Percentiles rank a stretch among this genome's conserved stretches.
These are phyloP conservation scores for Pinus tabuliformis DNA, from an alignment of 75 land plant genomes.

Conservation along the genomic window DNA sequence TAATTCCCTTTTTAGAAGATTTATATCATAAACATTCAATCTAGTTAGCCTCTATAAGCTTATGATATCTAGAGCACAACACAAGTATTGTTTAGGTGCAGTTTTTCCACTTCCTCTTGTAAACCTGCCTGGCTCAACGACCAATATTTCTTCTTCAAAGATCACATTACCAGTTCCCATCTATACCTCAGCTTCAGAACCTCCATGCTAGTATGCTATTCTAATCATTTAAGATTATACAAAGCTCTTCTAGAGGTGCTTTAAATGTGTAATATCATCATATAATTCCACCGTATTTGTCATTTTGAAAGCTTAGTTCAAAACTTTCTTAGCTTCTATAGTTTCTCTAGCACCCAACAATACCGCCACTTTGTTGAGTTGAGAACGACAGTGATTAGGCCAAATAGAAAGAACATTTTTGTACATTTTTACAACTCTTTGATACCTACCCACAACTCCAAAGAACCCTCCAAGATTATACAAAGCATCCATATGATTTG, in stretches of 20 bases:
- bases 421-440: not conserved
- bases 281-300: constrained; percentile 83
- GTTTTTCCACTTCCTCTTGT: constrained; percentile 63
- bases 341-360: constrained; percentile 88
- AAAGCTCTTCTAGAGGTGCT: too few relatives aligned
- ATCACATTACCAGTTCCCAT: constrained; percentile 16
- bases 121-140: constrained; percentile 57
- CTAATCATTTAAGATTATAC: constrained; percentile 1
- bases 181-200: constrained; percentile 3
- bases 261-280: constrained; percentile 62
- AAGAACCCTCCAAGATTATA: too few relatives aligned
- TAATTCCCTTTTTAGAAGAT: constrained; percentile 53
- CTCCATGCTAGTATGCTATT: constrained; percentile 19
- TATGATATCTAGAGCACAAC: constrained; percentile 69
- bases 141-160: constrained; percentile 16
- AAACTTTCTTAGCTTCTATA: constrained; percentile 83
- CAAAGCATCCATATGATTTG: too few relatives aligned
- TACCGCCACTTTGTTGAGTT: constrained; percentile 85
- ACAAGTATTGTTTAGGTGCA: constrained; percentile 58
- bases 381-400: constrained; percentile 91
- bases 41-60: constrained; percentile 78
- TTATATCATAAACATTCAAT: constrained; percentile 58
- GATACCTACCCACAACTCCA: too few relatives aligned
- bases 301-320: constrained; percentile 95
- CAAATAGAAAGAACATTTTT: constrained; percentile 60